Evolutionary conservation across 257 asterid genomes (phyloP).

Genomic region (Solanum piurae): DNA sequence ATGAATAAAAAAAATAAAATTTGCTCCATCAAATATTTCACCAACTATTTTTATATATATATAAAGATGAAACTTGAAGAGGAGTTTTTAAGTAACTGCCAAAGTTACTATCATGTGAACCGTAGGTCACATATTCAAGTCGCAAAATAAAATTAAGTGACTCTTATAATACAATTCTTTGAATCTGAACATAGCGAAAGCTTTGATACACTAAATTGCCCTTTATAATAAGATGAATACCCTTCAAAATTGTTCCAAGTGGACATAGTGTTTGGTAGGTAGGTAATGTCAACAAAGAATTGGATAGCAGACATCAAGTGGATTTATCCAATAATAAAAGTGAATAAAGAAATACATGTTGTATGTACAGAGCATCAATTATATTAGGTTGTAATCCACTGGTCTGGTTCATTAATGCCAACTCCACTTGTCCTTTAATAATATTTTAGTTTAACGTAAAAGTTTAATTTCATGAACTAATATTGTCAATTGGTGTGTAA

Average conservation of each 20-base stretch:
- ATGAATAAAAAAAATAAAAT: no score
- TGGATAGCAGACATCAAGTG: not conserved
- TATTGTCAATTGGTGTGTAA: not conserved
- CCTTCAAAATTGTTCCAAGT: not conserved
- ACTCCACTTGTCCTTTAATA: not conserved
- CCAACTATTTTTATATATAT: no score
- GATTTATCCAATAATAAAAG: not conserved
- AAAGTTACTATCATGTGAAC: no score
- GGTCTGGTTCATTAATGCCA: not conserved
- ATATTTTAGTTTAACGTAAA: not conserved
- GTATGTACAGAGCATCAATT: not conserved
- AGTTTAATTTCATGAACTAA: not conserved
- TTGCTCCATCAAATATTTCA: not conserved
- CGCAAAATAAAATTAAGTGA: fast-evolving
- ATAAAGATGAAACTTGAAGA: no score
- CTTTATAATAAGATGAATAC: not conserved
- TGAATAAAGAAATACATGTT: not conserved
- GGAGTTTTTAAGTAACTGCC: no score
- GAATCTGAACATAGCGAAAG: fast-evolving
- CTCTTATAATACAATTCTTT: not conserved
- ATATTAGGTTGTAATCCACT: not conserved
- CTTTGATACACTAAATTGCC: not conserved
- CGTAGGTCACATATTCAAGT: not conserved
- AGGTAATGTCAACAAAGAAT: not conserved
- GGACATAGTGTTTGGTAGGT: not conserved